Percentiles rank a stretch among this genome's conserved stretches.
Conservation (phyloP, 768 basidiomycete species). For the Lentinus brumalis region DNA sequence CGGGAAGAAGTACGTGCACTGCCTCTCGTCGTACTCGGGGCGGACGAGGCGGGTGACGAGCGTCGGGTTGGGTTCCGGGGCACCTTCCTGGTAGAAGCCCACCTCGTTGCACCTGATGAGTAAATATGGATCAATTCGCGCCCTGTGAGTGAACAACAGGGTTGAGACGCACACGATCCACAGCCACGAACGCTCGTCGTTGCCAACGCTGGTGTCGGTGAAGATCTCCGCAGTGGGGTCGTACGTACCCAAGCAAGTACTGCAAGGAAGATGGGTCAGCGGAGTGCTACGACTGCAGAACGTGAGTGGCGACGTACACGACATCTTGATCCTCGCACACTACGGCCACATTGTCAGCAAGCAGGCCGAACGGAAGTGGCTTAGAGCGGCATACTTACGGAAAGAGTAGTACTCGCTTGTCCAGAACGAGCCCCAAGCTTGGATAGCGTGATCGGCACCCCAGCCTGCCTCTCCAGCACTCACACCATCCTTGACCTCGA, state of each 20-base stretch:
- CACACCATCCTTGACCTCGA: conserved; percentile 62
- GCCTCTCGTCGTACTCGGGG: conserved; percentile 63
- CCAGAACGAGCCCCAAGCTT: conserved; percentile 64
- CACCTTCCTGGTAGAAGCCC: conserved; percentile 49
- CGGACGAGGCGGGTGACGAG: conserved; percentile 58
- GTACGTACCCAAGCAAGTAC: conserved; percentile 45
- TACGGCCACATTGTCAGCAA: conserved; percentile 26
- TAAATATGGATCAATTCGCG: too few species aligned
- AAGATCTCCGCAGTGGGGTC: conserved; percentile 42
- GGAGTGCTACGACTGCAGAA: not conserved
- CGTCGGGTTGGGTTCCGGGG: conserved; percentile 40
- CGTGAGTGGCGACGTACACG: conserved; percentile 43
- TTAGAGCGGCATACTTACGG: conserved; percentile 38
- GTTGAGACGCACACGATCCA: conserved; percentile 57
- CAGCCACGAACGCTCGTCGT: conserved; percentile 62
- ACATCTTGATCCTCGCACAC: conserved; percentile 52
- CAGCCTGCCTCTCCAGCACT: conserved; percentile 54
- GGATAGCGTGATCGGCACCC: conserved; percentile 63
- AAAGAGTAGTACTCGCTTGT: conserved; percentile 43
- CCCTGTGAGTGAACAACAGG: not conserved
- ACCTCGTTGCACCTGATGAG: conserved; percentile 64
- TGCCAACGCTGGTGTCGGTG: conserved; percentile 58
- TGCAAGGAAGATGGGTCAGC: conserved; percentile 7
- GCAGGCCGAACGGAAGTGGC: not conserved
- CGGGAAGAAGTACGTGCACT: conserved; percentile 70